Percentiles rank a stretch among this genome's conserved stretches.
These are phyloP conservation scores for Spinacia oleracea DNA, from an alignment of 179 eudicot species.

Conservation along the genomic window DNA sequence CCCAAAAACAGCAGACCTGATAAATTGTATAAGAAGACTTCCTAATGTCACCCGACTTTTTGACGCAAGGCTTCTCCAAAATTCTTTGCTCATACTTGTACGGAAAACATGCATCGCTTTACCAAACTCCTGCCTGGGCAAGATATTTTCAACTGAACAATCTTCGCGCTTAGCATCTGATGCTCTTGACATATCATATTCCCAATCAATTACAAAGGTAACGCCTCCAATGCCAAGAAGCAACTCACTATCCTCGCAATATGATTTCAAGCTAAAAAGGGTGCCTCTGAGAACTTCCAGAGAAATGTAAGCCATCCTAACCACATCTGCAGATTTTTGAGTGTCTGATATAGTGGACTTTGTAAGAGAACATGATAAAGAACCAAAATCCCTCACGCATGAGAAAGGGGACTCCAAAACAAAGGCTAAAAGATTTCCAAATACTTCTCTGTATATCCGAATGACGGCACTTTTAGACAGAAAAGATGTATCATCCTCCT, in stretches of 20 bases:
- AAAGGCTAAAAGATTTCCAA: conserved; percentile 49
- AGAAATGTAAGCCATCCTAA: conserved; percentile 66
- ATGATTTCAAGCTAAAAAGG: conserved; percentile 52
- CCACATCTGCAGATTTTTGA: conserved; percentile 36
- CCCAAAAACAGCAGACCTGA: conserved; percentile 53
- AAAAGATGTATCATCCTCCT: conserved; percentile 52
- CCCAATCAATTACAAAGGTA: conserved; percentile 73
- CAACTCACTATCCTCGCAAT: conserved; percentile 47
- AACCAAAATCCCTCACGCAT: conserved; percentile 53
- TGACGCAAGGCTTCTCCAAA: conserved; percentile 44
- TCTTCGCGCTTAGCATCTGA: conserved; percentile 34
- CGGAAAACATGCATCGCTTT: conserved; percentile 54
- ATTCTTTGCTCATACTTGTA: conserved; percentile 41
- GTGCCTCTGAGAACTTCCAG: conserved; percentile 66
- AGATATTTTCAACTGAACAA: conserved; percentile 29
- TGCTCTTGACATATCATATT: conserved; percentile 42
- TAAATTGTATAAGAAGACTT: conserved; percentile 50
- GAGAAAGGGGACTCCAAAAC: conserved; percentile 53
- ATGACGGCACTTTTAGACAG: conserved; percentile 49
- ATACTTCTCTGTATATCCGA: conserved; percentile 53
- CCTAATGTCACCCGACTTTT: conserved; percentile 41
- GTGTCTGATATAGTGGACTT: conserved; percentile 30
- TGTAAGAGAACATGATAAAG: conserved; percentile 37
- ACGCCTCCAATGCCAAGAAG: conserved; percentile 55
- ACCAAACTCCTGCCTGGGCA: conserved; percentile 50